phyloP scores from a whole-genome alignment of 768 basidiomycete genomes.

The Cyathus striatus region DNA sequence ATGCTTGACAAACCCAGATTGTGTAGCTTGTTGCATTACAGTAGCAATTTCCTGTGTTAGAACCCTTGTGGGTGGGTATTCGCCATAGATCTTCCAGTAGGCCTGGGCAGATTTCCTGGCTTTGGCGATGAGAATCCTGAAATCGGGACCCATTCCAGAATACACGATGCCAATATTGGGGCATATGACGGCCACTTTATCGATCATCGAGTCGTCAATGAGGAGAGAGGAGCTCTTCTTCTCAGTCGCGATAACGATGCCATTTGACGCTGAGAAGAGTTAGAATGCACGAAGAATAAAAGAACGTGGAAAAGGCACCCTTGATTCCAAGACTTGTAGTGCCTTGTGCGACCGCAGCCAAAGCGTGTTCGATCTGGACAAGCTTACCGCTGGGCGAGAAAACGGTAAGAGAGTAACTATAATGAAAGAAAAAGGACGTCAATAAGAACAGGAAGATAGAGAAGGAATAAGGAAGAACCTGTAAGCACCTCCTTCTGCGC shows the following conservation, averaged over 20 bases:
- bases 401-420: conserved; percentile 96
- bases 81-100: conserved; percentile 99
- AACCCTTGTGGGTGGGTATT: conserved; percentile 95
- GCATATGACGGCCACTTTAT: conserved; percentile 95
- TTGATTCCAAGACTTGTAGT: conserved; percentile 98
- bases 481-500: conserved; percentile 78
- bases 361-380: conserved; percentile 99
- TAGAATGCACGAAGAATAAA: conserved; percentile 4
- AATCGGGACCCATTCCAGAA: conserved; percentile 99
- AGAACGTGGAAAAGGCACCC: conserved; percentile 47
- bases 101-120: conserved; percentile 97
- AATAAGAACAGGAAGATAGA: no score
- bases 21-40: conserved; percentile 98
- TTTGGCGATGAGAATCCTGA: conserved; percentile 87
- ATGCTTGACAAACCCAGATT: conserved; percentile 68
- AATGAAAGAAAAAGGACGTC: conserved; percentile 2
- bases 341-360: conserved; percentile 92
- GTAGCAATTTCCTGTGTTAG: conserved; percentile 96
- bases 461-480: conserved; percentile 37
- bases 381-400: conserved; percentile 99
- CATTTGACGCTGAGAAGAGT: conserved; percentile 77
- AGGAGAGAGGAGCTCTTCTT: conserved; percentile 98
- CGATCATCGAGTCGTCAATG: conserved; percentile 96
- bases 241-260: conserved; percentile 98
- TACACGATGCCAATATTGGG: conserved; percentile 99